These are phyloP conservation scores for Annona squamosa DNA, from an alignment of 164 flowering plant genomes.

Conservation along the genomic window DNA sequence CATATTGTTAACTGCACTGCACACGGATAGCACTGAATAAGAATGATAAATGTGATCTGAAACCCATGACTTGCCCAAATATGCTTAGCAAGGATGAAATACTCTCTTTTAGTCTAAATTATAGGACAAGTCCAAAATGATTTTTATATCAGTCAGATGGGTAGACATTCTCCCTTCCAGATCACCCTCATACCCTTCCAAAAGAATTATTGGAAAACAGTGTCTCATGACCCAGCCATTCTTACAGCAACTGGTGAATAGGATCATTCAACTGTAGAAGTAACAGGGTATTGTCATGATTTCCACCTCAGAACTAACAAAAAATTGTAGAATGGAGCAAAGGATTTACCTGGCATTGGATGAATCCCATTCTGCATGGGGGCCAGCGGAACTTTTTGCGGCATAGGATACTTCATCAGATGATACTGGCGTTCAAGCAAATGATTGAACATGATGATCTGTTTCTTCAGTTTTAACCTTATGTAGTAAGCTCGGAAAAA, in stretches of 20 bases:
- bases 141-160: background rate
- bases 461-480: conserved; percentile 86
- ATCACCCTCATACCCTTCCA: background rate
- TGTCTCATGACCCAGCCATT: background rate
- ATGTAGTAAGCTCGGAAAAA: conserved; percentile 94
- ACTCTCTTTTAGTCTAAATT: background rate
- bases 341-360: conserved; percentile 68
- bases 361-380: conserved; percentile 92
- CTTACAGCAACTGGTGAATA: background rate
- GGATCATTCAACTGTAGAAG: background rate
- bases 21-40: conserved; percentile 38
- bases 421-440: conserved; percentile 86
- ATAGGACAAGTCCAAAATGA: too few relatives aligned
- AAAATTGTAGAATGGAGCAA: background rate
- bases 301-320: background rate
- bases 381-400: conserved; percentile 72
- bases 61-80: background rate
- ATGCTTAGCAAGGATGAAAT: background rate
- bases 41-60: conserved; percentile 10
- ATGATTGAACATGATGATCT: conserved; percentile 80
- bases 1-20: conserved; percentile 87
- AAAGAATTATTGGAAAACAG: background rate
- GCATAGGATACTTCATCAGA: conserved; percentile 65
- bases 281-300: background rate
- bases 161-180: background rate